Evolutionary conservation across 1,284 basidiomycete species (phyloP).

Genomic region (Ceratobasidium papillatum): DNA sequence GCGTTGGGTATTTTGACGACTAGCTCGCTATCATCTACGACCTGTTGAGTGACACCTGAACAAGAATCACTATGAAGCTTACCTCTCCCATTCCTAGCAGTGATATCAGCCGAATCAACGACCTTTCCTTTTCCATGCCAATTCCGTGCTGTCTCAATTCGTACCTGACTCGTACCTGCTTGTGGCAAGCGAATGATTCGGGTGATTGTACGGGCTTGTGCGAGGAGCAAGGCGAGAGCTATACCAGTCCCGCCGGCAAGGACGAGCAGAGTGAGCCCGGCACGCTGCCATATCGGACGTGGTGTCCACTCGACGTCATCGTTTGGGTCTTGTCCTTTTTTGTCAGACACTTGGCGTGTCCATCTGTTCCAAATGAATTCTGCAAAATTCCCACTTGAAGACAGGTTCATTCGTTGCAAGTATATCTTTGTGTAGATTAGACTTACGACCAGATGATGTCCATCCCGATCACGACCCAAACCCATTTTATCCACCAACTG

Average conservation of each 20-base stretch:
- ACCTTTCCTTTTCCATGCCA: conserved; percentile 19
- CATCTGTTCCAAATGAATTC: conserved; percentile 39
- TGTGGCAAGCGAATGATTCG: conserved; percentile 14
- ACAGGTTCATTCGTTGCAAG: neutral
- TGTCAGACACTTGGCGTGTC: conserved; percentile 13
- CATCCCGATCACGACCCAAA: conserved; percentile 33
- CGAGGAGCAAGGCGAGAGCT: conserved; percentile 24
- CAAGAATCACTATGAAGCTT: neutral
- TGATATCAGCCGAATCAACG: conserved; percentile 2
- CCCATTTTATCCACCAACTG: conserved; percentile 40
- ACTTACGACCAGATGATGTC: conserved; percentile 40
- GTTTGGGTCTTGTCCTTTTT: neutral
- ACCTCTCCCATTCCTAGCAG: conserved; percentile 32
- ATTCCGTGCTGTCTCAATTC: conserved; percentile 29
- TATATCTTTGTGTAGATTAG: neutral
- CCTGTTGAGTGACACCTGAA: neutral
- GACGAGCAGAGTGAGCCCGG: conserved; percentile 20
- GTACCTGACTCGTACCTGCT: neutral
- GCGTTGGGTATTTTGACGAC: conserved; percentile 16
- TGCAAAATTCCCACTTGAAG: conserved; percentile 33
- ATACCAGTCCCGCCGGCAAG: conserved; percentile 34
- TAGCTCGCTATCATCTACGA: conserved; percentile 25
- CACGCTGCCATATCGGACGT: conserved; percentile 37
- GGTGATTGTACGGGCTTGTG: conserved; percentile 29
- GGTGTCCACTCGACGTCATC: conserved; percentile 12